A percentile compares a stretch with the other conserved stretches of the same genome.
These are phyloP conservation scores for Hanseniaspora meyeri DNA, from an alignment of 805 yeast species.

Conservation along the genomic window DNA sequence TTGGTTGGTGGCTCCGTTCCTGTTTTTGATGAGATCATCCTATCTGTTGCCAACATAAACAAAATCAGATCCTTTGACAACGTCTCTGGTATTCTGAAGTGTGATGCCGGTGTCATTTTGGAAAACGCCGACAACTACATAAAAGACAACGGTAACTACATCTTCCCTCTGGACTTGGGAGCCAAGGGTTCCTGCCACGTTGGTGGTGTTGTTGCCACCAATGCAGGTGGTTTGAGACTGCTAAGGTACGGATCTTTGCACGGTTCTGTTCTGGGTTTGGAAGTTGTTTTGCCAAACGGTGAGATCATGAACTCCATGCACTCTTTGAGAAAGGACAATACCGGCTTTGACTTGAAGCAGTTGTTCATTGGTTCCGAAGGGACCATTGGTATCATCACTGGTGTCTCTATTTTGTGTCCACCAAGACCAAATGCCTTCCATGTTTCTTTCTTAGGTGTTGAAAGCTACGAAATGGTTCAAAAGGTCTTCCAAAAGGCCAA, in stretches of 20 bases:
- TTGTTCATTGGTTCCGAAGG: constrained; percentile 91
- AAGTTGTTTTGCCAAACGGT: constrained; percentile 87
- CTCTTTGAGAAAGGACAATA: constrained; percentile 83
- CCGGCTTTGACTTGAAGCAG: constrained; percentile 89
- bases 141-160: constrained; percentile 61
- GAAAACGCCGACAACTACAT: constrained; percentile 72
- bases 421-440: constrained; percentile 74
- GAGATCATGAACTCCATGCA: constrained; percentile 67
- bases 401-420: constrained; percentile 80
- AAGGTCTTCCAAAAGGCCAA: constrained; percentile 69
- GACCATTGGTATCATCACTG: constrained; percentile 80
- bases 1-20: constrained; percentile 91
- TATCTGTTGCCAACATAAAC: constrained; percentile 60
- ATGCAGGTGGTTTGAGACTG: constrained; percentile 88
- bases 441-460: constrained; percentile 77
- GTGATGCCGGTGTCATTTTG: constrained; percentile 82
- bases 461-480: constrained; percentile 72
- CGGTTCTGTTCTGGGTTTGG: constrained; percentile 82
- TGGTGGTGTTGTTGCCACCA: constrained; percentile 90
- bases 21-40: constrained; percentile 75
- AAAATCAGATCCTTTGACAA: constrained; percentile 69
- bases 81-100: constrained; percentile 72
- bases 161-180: constrained; percentile 87
- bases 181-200: constrained; percentile 95
- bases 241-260: constrained; percentile 84